Evolutionary conservation across 768 basidiomycete species (phyloP), one percentile per base, ranked within the genome.

Genomic region (Daedaleopsis nitida): DNA sequence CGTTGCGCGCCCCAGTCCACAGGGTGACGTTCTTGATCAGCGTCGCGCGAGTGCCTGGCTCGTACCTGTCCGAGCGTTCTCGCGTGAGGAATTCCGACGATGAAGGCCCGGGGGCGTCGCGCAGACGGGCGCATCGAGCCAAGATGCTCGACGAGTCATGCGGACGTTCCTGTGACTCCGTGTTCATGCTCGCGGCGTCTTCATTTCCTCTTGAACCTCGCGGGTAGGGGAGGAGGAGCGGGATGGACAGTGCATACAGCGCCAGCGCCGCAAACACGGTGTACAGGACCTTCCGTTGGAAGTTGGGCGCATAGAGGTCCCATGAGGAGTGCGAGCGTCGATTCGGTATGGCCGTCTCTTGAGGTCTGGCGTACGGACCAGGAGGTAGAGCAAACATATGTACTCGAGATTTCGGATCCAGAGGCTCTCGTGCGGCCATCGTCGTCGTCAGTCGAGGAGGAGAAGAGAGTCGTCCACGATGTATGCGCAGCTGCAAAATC

Each of bases 21-120:
- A 91, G 79, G 43, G 84, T 83, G 3, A 85, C 89, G 70, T 94
- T 91, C 67, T 80, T 80, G 64, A 96, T 86, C 64, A 87, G 78
- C 19, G 86, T 86, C 1, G 88, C 75, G 39, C 79, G 80, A 0
- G 89, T 91, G 1, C 87, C 90, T 4, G 74, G 74, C 65, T 86
- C 88, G 63, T 81, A 88, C 43, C 90, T 75, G 67, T 92, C 90
- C 3, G 88, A 90, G 44, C 45, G 62, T 6, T 59, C 62, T 10
- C 79, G 68, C 12, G 58, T 62, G 23, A 57, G 48, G 57, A 77
- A 77, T 42, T 69, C 65, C 12, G 52, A 35, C 5, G 57, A 58
- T n/a, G 75, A 67, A 11, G 74, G 73, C 6, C 71, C 73, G 10
- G 76, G 71, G 9, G 56, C 58, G 37, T 60, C 61, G 52, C 63